Evolutionary conservation across 306 rosid genomes (phyloP).

Genomic region (Casuarina glauca): DNA sequence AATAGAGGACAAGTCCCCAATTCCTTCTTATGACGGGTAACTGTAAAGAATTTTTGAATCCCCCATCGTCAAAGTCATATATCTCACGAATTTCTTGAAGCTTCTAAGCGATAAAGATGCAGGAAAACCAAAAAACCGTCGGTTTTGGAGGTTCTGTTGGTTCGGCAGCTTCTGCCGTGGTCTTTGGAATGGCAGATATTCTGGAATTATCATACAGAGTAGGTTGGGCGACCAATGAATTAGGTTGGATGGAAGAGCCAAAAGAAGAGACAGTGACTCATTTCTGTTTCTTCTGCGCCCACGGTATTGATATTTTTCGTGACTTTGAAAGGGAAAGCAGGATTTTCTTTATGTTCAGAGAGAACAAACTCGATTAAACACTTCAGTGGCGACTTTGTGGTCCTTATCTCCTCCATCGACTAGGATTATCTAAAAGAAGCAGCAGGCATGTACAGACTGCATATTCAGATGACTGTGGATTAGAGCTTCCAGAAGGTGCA

Average conservation of each 20-base stretch:
- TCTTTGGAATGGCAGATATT: no score
- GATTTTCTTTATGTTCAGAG: background rate
- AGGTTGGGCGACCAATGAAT: conserved; percentile 14
- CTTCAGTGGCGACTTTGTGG: background rate
- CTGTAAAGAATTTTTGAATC: conserved; percentile 1
- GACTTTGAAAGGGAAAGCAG: background rate
- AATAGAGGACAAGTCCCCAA: background rate
- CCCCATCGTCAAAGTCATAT: background rate
- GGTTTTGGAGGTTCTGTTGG: background rate
- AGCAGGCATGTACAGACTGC: background rate
- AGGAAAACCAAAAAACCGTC: background rate
- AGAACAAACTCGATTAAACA: background rate
- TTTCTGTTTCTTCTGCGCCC: background rate
- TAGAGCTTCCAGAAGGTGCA: conserved; percentile 20
- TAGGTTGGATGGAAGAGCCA: background rate
- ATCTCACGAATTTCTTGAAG: conserved; percentile 4
- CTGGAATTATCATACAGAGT: background rate
- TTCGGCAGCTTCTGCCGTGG: background rate
- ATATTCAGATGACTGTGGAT: background rate
- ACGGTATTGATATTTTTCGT: background rate
- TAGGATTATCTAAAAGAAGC: background rate
- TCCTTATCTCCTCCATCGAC: background rate
- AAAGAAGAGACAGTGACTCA: conserved; percentile 2
- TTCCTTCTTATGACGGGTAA: background rate
- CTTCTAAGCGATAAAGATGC: background rate